Conservation (phyloP, 2,329 filamentous ascomycete genomes). For the Paracamarosporium sp. region DNA sequence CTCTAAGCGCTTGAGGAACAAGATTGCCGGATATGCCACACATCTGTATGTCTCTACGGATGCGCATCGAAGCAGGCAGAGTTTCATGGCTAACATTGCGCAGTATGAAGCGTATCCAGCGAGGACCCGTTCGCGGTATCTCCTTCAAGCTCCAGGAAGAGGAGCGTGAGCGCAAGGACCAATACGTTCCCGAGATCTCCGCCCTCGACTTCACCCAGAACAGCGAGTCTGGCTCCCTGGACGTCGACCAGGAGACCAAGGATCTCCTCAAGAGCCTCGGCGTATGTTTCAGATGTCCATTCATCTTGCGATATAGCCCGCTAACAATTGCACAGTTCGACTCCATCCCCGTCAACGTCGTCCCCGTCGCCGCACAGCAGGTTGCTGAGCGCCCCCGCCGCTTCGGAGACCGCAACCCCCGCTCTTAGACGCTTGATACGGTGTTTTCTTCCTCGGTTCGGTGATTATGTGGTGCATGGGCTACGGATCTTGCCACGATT, state of each 20-base stretch:
- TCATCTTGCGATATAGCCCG: background rate
- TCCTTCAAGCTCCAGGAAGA: conserved; percentile 99
- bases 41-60: conserved; percentile 52
- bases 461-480: conserved; percentile 75
- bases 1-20: conserved; percentile 99
- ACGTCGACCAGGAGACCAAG: conserved; percentile 98
- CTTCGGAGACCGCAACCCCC: conserved; percentile 69
- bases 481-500: conserved; percentile 91
- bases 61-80: background rate
- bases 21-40: conserved; percentile 90
- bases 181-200: conserved; percentile 99
- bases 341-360: conserved; percentile 94
- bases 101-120: conserved; percentile 99
- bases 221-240: conserved; percentile 89
- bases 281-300: conserved; percentile 71
- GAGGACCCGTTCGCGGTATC: conserved; percentile 98
- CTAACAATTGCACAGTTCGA: conserved; percentile 75
- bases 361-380: conserved; percentile 89
- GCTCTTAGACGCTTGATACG: conserved; percentile 59
- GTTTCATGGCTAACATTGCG: conserved; percentile 52
- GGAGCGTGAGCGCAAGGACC: conserved; percentile 99
- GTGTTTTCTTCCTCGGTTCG: conserved; percentile 37
- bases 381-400: conserved; percentile 79
- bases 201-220: conserved; percentile 98
- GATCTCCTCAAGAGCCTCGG: conserved; percentile 99